Evolutionary conservation across 1,284 basidiomycete species (phyloP), one percentile per base, ranked within the genome.

Genomic region (Ganoderma meredithae): DNA sequence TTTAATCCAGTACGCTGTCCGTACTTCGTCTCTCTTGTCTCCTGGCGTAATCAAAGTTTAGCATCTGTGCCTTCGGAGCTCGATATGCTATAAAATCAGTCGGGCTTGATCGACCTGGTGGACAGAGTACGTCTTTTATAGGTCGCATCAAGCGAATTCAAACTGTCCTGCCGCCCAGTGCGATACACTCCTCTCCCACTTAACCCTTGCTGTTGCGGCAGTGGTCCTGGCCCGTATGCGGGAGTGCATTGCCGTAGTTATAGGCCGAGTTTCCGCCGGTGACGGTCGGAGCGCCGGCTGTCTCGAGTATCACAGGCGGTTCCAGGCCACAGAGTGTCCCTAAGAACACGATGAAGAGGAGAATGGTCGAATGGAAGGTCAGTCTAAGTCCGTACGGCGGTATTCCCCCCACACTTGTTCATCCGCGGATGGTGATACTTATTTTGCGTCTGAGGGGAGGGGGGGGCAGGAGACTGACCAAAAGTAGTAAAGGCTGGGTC

Each of bases 61-160:
- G 17, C 13, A 13, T 31, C 52, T 15, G 25, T 25, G 49, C 12
- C 25, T 53, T 53, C 25, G 25, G 52, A 25, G 9, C 19, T 31
- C 10, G 1, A 25, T 17, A 6, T 22, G 19, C 33, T 17, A 22
- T 19, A 59, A 22, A 19, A 59, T 59, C 56, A 59, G 33, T 31
- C 19, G 10, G 56, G 19, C 19, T 33, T 59, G 56, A 59, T 59
- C 33, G 56, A 40, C 39, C 56, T 59, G 56, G 39, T 9, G 39
- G 12, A 39, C 25, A 39, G 22, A 15, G 27, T 15, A 17, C 12
- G 27, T 31, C 25, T 31, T 8, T 10, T 39, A 39, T 39, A 39
- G 36, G 36, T 39, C 6, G 17, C 25, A 52, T 53, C 27, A 31
- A 53, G 22, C 25, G 52, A 31, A 52, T 52, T 27, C 22, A 13